These are phyloP conservation scores for Blastocystis hominis DNA, from an alignment of 352 stramenopile genomes.

Conservation along the genomic window DNA sequence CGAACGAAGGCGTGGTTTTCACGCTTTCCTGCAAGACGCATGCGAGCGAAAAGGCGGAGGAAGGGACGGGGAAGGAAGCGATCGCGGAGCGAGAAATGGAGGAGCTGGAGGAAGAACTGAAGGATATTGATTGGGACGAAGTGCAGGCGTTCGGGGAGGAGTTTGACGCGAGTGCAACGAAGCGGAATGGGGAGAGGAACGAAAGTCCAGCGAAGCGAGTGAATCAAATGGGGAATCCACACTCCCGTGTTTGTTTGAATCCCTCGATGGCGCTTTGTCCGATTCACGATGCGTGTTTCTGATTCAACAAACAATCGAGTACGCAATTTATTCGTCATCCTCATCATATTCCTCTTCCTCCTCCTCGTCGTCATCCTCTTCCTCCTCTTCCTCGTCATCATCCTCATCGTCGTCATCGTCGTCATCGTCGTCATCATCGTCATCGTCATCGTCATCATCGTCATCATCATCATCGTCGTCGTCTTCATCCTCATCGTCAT, in stretches of 20 bases:
- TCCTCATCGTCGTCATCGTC: conserved; percentile 63
- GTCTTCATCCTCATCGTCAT: conserved; percentile 65
- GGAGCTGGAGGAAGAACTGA: background rate
- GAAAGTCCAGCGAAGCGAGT: background rate
- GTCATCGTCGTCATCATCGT: conserved; percentile 64
- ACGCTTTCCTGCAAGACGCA: conserved; percentile 3
- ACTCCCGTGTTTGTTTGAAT: background rate
- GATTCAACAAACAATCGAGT: conserved; percentile 64
- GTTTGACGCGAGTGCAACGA: background rate
- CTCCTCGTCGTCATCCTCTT: conserved; percentile 29
- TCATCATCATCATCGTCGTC: too few relatives aligned
- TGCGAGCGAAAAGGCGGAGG: background rate
- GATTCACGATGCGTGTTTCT: conserved; percentile 66
- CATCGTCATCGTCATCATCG: conserved; percentile 67
- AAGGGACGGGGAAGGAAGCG: background rate
- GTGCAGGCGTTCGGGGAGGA: background rate
- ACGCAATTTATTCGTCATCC: conserved; percentile 62
- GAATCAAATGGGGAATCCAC: background rate
- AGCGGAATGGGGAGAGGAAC: background rate
- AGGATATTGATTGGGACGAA: background rate
- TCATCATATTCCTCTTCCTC: conserved; percentile 64
- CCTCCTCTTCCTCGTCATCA: conserved; percentile 51
- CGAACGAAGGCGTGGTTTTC: conserved; percentile 9
- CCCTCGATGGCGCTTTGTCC: background rate
- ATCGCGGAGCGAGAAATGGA: background rate